Evolutionary conservation across 805 yeast species (phyloP), one percentile per base, ranked within the genome.

Genomic region (Pichia rugopelliculosa): DNA sequence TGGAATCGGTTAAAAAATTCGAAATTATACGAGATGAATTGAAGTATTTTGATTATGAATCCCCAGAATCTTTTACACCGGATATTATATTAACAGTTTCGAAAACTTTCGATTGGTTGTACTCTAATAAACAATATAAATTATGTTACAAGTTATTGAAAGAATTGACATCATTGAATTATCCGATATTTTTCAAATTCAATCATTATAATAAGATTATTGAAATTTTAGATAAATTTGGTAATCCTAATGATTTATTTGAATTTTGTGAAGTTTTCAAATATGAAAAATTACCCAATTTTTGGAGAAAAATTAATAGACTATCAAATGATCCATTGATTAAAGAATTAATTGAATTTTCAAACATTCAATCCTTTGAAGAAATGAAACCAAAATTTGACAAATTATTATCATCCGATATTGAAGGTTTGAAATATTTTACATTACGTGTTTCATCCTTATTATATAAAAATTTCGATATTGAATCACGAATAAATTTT

Each of bases 211-310:
- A 45, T 6, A 47, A 45, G 21, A 36, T 63, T 9, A 34, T 55
- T 3, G 37, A 34, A 13, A 51, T 59, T 2, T 51, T 62, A 4
- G 66, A 63, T 50, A 43, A 42, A 12, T 52, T 53, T 41, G 66
- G 65, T 0, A 44, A 49, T 2, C 13, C 48, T 1, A 44, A 40
- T 11, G 59, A 60, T 26, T 26, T 62, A 6, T 48, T 51, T 12
- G 20, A 38, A 5, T 44, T 59, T 12, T 45, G 52, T 17, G 55
- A 49, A 18, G 46, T 46, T 15, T 58, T 53, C 38, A 51, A 37
- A 36, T 46, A 49, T 23, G 47, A 44, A 3, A 36, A 44, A 27
- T 40, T 42, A 6, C 56, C 56, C 2, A 47, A 43, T 27, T 17
- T 48, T 6, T 39, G 52, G 41, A 50, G 46, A 15, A 45, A 45